Conservation (phyloP, 495 filamentous ascomycete genomes). For the Sporormia fimetaria region DNA sequence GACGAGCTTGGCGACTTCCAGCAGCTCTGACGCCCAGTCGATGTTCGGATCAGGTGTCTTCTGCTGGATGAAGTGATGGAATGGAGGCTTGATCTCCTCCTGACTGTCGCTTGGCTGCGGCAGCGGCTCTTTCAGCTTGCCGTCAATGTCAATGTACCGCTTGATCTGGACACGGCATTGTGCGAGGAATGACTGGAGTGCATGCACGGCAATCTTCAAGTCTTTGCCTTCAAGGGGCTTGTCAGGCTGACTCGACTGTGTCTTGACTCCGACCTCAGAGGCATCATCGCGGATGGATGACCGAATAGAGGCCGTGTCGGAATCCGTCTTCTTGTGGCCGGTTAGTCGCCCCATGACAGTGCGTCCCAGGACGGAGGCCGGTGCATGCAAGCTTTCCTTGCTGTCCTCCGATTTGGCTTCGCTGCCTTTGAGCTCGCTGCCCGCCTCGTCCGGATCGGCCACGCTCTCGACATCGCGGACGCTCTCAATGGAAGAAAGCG, state of each 20-base stretch:
- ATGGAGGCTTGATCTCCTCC: slow-evolving; percentile 27
- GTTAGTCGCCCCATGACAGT: slow-evolving; percentile 40
- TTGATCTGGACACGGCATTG: slow-evolving; percentile 73
- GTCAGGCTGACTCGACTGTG: slow-evolving; percentile 28
- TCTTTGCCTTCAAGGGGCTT: slow-evolving; percentile 62
- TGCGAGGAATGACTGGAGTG: slow-evolving; percentile 74
- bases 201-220: slow-evolving; percentile 63
- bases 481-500: slow-evolving; percentile 49
- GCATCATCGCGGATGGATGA: slow-evolving; percentile 43
- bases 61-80: slow-evolving; percentile 34
- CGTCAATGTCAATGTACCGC: slow-evolving; percentile 64
- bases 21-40: slow-evolving; percentile 57
- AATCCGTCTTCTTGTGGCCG: slow-evolving; percentile 42
- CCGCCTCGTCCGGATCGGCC: slow-evolving; percentile 39
- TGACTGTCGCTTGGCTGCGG: slow-evolving; percentile 43
- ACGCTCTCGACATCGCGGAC: slow-evolving; percentile 30
- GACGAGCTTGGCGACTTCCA: slow-evolving; percentile 65
- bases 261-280: slow-evolving; percentile 39
- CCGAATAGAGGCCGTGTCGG: slow-evolving; percentile 54
- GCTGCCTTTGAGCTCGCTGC: slow-evolving; percentile 33
- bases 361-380: slow-evolving; percentile 17
- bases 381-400: slow-evolving; percentile 19
- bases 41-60: slow-evolving; percentile 40
- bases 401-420: slow-evolving; percentile 26
- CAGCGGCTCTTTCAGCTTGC: slow-evolving; percentile 52